Conservation (phyloP, 2,329 filamentous ascomycete genomes). For the Pseudocercospora fijiensis region DNA sequence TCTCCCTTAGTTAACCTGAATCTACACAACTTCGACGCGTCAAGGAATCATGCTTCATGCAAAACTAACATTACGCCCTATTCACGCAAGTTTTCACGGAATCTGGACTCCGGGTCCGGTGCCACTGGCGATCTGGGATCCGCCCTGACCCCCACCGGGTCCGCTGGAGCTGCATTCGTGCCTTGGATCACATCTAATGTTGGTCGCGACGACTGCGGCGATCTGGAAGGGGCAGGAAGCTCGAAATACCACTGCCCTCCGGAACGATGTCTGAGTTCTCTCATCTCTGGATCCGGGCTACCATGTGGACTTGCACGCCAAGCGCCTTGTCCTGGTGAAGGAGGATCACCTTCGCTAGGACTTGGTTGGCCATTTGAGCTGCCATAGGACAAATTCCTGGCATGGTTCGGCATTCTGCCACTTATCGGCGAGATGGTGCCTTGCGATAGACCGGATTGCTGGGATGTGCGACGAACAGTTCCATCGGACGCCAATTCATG, state of each 20-base stretch:
- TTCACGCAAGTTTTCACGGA: background rate
- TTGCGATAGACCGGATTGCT: slow-evolving; percentile 19
- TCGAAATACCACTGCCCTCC: slow-evolving; percentile 9
- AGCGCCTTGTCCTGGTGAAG: slow-evolving; percentile 3
- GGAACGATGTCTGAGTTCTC: slow-evolving; percentile 1
- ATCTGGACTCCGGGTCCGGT: background rate
- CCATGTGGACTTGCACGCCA: background rate
- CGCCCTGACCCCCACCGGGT: slow-evolving; percentile 4
- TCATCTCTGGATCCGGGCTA: slow-evolving; percentile 3
- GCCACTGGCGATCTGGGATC: background rate
- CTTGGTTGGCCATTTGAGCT: slow-evolving; percentile 14
- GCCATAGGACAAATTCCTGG: slow-evolving; percentile 14
- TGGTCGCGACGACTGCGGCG: background rate
- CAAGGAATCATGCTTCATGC: background rate
- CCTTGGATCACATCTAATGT: background rate
- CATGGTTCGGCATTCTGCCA: slow-evolving; percentile 12
- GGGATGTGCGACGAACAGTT: slow-evolving; percentile 14
- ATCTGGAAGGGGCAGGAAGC: background rate
- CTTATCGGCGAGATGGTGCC: slow-evolving; percentile 21
- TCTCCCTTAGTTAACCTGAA: background rate
- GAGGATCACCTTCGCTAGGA: slow-evolving; percentile 6
- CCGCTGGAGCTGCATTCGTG: background rate
- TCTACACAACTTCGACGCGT: background rate
- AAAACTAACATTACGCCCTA: background rate
- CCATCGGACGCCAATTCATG: slow-evolving; percentile 21